These are phyloP conservation scores for Akanthomyces muscarius DNA, from an alignment of 2,329 filamentous ascomycete species.

Conservation along the genomic window DNA sequence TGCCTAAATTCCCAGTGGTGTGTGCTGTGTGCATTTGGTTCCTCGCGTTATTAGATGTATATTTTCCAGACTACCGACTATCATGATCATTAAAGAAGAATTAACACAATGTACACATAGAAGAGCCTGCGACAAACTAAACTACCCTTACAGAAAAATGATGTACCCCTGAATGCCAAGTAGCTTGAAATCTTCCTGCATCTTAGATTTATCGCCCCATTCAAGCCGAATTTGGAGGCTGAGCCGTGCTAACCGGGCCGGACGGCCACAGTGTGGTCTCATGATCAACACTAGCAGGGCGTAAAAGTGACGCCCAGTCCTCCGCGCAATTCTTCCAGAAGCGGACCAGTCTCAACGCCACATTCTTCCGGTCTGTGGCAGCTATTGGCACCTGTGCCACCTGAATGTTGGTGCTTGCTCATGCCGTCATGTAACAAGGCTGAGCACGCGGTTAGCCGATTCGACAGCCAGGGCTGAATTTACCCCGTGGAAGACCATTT, in stretches of 20 bases:
- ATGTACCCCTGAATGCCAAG: neutral
- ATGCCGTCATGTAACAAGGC: conserved; percentile 1
- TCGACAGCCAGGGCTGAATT: neutral
- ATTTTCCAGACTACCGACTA: neutral
- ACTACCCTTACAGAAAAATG: neutral
- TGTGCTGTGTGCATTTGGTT: neutral
- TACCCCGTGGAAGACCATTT: neutral
- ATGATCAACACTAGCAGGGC: conserved; percentile 10
- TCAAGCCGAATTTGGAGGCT: neutral
- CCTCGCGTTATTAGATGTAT: neutral
- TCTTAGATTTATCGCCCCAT: neutral
- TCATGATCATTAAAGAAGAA: neutral
- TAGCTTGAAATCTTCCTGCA: neutral
- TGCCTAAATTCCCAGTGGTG: neutral
- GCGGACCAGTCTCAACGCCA: conserved; percentile 1
- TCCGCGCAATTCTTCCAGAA: neutral
- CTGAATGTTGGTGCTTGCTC: neutral
- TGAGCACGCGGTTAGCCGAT: neutral
- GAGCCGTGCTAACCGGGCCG: neutral
- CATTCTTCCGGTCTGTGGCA: neutral
- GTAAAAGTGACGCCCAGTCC: neutral
- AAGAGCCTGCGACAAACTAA: neutral
- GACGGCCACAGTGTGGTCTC: neutral
- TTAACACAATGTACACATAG: neutral
- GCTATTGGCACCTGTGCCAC: neutral